Base-by-base conservation (phyloP, 306 rosid species). In the Morella rubra region DNA sequence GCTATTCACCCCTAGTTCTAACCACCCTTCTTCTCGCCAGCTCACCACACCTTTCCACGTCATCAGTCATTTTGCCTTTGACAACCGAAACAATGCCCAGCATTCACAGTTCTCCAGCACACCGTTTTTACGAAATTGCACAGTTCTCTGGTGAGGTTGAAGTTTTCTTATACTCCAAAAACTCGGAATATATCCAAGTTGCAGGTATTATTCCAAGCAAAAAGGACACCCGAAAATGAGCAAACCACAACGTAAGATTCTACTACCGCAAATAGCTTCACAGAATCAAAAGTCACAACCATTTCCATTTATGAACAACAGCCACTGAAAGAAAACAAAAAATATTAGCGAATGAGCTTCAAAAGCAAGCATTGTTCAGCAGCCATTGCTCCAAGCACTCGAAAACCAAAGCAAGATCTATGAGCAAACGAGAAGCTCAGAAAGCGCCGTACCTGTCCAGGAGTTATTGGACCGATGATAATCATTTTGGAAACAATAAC, bases 121-220 rank as follows among this genome's bases (percentile, higher is more conserved):
- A n/a, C n/a, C n/a, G n/a, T n/a, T n/a, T n/a, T n/a, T n/a, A n/a
- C n/a, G n/a, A n/a, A n/a, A n/a, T n/a, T n/a, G n/a, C n/a, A n/a
- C n/a, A n/a, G n/a, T n/a, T n/a, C n/a, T n/a, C n/a, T n/a, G n/a
- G n/a, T n/a, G n/a, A n/a, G n/a, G n/a, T n/a, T 15, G 90, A 75
- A 60, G 40, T 89, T 80, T 86, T 92, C 73, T 80, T 85, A 84
- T 85, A 86, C 89, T 86, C 96, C 87, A 92, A 87, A 16, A 80
- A 81, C 92, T 95, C 98, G 1, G 97, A 76, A 68, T 87, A 95
- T 74, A 92, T 83, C 98, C 98, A 95, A 73, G 91, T 89, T 8
- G 50, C 71, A 61, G 94, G 96, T 74, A 87, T 59, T 40, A 88
- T 71, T 59, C 93, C 97, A 46, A 90, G 96, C 84, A 88, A 69